phyloP scores from a whole-genome alignment of 208 protist species.

The Trypanosoma platydactyli region DNA sequence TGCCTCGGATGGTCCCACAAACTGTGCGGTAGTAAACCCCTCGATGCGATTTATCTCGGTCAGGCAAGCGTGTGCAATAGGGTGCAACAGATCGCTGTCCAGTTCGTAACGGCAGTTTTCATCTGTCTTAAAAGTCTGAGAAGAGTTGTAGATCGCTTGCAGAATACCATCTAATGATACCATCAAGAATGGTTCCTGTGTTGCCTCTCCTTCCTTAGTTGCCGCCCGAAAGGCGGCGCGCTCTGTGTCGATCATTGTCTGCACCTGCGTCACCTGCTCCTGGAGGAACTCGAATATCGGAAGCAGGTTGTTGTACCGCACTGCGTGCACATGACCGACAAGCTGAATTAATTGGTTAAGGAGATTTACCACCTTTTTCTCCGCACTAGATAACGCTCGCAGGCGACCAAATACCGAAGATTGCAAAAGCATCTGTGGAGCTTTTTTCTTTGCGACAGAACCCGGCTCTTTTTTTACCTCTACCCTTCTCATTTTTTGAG shows the following conservation, averaged over 20 bases:
- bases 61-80: constrained; percentile 79
- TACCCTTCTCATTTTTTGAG: constrained; percentile 13
- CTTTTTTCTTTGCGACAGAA: constrained; percentile 4
- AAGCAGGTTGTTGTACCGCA: constrained; percentile 73
- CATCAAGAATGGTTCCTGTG: constrained; percentile 65
- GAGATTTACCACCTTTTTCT: constrained; percentile 73
- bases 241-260: constrained; percentile 63
- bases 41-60: constrained; percentile 80
- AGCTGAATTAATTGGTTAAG: constrained; percentile 73
- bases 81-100: constrained; percentile 87
- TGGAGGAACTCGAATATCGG: constrained; percentile 71
- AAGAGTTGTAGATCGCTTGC: constrained; percentile 34
- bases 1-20: constrained; percentile 47
- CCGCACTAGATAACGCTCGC: constrained; percentile 43
- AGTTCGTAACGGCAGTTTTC: constrained; percentile 78
- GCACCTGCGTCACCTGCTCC: constrained; percentile 36
- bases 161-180: constrained; percentile 45
- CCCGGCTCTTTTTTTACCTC: constrained; percentile 8
- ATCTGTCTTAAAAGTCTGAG: constrained; percentile 67
- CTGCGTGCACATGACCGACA: constrained; percentile 76
- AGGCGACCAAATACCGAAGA: constrained; percentile 52
- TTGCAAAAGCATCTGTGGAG: constrained; percentile 2
- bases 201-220: constrained; percentile 23
- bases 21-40: constrained; percentile 69
- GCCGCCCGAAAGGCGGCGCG: constrained; percentile 44